Conservation (phyloP, 257 asterid species). For the Osmanthus fragrans region DNA sequence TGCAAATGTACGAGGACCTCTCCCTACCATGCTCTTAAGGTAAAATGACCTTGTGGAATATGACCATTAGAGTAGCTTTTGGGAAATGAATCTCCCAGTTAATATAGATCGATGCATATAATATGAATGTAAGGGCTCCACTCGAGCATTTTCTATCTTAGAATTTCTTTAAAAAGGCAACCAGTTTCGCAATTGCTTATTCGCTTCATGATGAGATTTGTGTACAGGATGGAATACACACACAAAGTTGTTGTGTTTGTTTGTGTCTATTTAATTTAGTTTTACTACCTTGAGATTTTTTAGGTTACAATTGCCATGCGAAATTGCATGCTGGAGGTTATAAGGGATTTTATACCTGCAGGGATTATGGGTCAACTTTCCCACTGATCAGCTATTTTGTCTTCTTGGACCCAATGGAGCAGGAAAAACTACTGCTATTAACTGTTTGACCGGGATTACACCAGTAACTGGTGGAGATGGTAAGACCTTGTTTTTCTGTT, state of each 20-base stretch:
- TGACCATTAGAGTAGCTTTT: slow-evolving; percentile 16
- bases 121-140: not conserved
- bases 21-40: slow-evolving; percentile 96
- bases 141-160: not conserved
- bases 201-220: not conserved
- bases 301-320: not conserved
- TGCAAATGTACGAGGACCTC: slow-evolving; percentile 73
- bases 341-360: slow-evolving; percentile 36
- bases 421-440: slow-evolving; percentile 90
- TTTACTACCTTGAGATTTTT: not conserved
- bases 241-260: not conserved
- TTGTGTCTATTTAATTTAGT: slow-evolving; percentile 2
- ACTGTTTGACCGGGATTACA: slow-evolving; percentile 90
- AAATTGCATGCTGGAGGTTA: slow-evolving; percentile 19
- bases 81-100: not conserved
- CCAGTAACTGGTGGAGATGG: slow-evolving; percentile 96
- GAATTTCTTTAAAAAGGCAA: not conserved
- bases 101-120: not conserved
- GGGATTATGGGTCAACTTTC: slow-evolving; percentile 92
- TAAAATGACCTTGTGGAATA: slow-evolving; percentile 18
- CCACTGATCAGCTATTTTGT: slow-evolving; percentile 93
- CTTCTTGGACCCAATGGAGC: slow-evolving; percentile 99
- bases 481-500: slow-evolving; percentile 33
- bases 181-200: not conserved
- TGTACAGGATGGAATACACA: not conserved